Evolutionary conservation across 129 eudicot genomes (phyloP), one percentile per base, ranked within the genome.

Genomic region (Deinandra increscens): DNA sequence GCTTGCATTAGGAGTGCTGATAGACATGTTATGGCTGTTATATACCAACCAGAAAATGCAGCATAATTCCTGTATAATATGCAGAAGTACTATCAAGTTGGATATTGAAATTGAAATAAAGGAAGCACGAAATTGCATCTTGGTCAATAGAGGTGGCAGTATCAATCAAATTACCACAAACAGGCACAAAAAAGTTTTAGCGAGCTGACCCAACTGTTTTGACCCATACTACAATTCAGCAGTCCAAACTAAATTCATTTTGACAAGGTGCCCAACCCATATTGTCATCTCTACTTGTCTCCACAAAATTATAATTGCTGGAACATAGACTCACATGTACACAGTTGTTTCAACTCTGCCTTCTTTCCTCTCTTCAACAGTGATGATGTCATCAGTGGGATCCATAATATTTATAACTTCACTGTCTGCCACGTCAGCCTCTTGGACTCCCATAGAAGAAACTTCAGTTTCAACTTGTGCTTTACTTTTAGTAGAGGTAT

Each of bases 1-100:
- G 89, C 91, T 92, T 92, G 98, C 98, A 88, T 92, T 68, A 89
- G 60, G 69, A 89, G 53, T 65, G 98, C 96, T 62, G 98, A 86
- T 66, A 92, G 69, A 70, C 90, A 87, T 81, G 90, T 84, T 55
- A 84, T 49, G 42, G 68, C 46, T 55, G 96, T 58, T 36, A 92
- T 75, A 69, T 70, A 80, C 95, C 98, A 84, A 78, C 98, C 98
- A 73, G 82, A 70, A 76, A 92, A 92, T 45, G 83, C 86, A 76
- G 96, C 98, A 85, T 92, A 92, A 13, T 80, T 79, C 85, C 98
- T 92, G 85, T 66, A 65, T 54, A 72, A 73, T 26, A 58, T 59
- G 60, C 64, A 71, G 72, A 62, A 68, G 38, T 63, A 29, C 18
- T 33, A 60, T 13, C 14, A 22, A 71, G 66, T 53, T 66, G 23